Base-by-base conservation (phyloP, 176 grass and related monocot species). In the Eragrostis curvula region DNA sequence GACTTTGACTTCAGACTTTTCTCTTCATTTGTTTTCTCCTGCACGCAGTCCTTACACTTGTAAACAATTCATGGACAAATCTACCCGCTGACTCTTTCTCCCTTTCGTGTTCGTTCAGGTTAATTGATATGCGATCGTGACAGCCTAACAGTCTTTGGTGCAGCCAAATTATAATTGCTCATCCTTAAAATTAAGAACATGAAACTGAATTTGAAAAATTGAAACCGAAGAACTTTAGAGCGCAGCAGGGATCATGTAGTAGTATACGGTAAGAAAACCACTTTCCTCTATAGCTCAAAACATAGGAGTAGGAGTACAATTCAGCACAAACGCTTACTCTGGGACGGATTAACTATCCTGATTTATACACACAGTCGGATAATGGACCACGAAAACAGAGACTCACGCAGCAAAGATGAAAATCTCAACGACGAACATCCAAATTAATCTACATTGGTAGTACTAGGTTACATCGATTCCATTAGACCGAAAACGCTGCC, bases 1-100 rank as follows among this genome's bases (percentile, higher is more conserved):
- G 78, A 69, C 48, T 53, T 68, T 67, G 77, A 79, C 63, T 40
- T 36, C 8, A 9, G 63, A 68, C 61, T 52, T 80, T 68, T 53
- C 32, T 12, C 48, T 27, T 28, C 64, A 27, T 42, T 68, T 56
- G 11, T 68, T 69, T 55, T 41, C 48, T 67, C 29, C 45, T 67
- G 7, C 49, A 20, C 18, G 2, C 36, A 27, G 61, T 1, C 18
- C 76, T 66, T 79, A 50, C 12, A 49, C 8, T 12, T 42, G 16
- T 25, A 25, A 17, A 8, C 12, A 60, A 59, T 39, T 43, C 50
- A 18, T 14, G 12, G 9, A 24, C 6, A 12, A 28, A 5, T 64
- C 12, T 9, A 12, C 20, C 44, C 0, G 16, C 45, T 52, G 77
- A 79, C 77, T 27, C 3, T 51, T 65, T 66, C 76, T 51, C 25